Evolutionary conservation across 225 moss, liverwort and hornwort species (phyloP).

Genomic region (Polytrichum commune): DNA sequence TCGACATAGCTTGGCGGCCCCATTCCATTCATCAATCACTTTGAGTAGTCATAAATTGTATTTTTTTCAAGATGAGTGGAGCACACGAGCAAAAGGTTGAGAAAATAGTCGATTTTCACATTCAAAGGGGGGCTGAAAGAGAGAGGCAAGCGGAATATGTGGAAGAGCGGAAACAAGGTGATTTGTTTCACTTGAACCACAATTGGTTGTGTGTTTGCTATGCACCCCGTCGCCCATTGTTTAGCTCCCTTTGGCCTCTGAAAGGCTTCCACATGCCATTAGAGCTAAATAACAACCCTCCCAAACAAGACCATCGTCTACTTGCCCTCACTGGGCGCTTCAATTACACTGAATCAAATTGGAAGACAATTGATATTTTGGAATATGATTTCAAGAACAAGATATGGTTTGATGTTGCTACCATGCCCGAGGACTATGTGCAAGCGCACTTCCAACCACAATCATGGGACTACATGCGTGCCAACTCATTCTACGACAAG

Average conservation of each 20-base stretch:
- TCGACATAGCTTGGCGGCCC: too few relatives aligned
- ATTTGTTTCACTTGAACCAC: slow-evolving; percentile 38
- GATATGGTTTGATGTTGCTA: slow-evolving; percentile 20
- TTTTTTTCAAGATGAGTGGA: neutral
- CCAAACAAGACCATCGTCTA: slow-evolving; percentile 33
- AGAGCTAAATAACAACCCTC: slow-evolving; percentile 22
- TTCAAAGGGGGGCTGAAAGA: slow-evolving; percentile 1
- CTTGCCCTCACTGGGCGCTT: slow-evolving; percentile 27
- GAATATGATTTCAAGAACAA: slow-evolving; percentile 26
- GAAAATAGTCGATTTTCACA: slow-evolving; percentile 25
- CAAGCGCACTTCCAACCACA: slow-evolving; percentile 25
- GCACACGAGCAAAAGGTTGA: slow-evolving; percentile 10
- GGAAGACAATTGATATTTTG: slow-evolving; percentile 45
- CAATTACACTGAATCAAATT: slow-evolving; percentile 13
- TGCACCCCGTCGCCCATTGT: slow-evolving; percentile 28
- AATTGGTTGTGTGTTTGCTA: slow-evolving; percentile 33
- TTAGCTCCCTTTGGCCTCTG: slow-evolving; percentile 44
- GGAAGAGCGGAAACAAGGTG: slow-evolving; percentile 14
- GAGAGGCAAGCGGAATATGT: neutral
- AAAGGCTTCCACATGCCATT: slow-evolving; percentile 25
- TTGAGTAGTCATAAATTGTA: too few relatives aligned
- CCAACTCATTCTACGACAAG: slow-evolving; percentile 22
- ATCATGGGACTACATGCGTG: slow-evolving; percentile 38
- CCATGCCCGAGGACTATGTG: slow-evolving; percentile 20
- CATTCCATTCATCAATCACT: too few relatives aligned